Evolutionary conservation across 2,329 filamentous ascomycete species (phyloP).

Genomic region (Metarhizium humberi): DNA sequence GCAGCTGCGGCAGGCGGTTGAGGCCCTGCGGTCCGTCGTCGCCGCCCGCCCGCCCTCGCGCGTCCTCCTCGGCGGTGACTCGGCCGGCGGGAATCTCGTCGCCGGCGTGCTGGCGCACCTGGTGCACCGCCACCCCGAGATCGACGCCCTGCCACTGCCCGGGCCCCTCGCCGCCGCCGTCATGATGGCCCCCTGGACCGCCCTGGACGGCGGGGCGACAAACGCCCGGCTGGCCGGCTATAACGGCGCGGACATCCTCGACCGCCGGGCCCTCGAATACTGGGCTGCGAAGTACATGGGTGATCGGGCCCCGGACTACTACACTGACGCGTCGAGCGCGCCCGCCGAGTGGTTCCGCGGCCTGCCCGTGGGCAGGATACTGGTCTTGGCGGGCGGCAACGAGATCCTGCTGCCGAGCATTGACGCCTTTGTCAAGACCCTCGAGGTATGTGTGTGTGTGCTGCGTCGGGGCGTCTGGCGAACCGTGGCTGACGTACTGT

Average conservation of each 20-base stretch:
- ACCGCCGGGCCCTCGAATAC: background rate
- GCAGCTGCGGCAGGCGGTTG: constrained; percentile 11
- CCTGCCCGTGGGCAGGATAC: constrained; percentile 8
- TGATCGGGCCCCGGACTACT: constrained; percentile 7
- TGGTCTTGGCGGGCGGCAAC: constrained; percentile 9
- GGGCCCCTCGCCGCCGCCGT: constrained; percentile 8
- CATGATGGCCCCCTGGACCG: constrained; percentile 11
- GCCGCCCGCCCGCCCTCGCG: background rate
- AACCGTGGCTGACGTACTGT: too few relatives aligned
- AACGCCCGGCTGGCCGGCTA: constrained; percentile 2
- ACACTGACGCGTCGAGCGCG: constrained; percentile 10
- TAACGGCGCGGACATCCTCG: constrained; percentile 8
- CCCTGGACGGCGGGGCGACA: constrained; percentile 1
- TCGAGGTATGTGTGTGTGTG: constrained; percentile 8
- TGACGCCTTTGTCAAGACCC: constrained; percentile 7
- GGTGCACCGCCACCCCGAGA: constrained; percentile 9
- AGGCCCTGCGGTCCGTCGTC: constrained; percentile 9
- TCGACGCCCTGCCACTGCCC: constrained; percentile 5
- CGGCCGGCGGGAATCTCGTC: constrained; percentile 10
- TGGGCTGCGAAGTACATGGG: constrained; percentile 9
- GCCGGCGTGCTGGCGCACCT: constrained; percentile 12
- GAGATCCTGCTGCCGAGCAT: constrained; percentile 11
- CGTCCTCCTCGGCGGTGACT: constrained; percentile 11
- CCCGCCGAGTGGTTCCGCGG: constrained; percentile 11
- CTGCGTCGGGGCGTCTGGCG: too few relatives aligned